Base-by-base conservation (phyloP, 2,329 filamentous ascomycete species). In the Phyllosticta citribraziliensis region DNA sequence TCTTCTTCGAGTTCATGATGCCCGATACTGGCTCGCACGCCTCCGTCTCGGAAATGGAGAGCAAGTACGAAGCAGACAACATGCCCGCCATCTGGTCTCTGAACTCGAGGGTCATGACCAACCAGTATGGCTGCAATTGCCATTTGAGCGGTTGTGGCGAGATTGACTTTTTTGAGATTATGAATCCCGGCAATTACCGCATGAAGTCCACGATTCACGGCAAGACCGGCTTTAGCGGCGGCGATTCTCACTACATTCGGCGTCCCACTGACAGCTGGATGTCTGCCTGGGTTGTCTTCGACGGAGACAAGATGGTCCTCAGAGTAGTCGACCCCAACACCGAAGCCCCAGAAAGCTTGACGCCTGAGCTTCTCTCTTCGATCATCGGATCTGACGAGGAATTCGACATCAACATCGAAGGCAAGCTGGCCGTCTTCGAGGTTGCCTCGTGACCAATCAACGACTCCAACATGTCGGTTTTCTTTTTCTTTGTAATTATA, bases 81-180 rank as follows among this genome's bases (percentile, higher is more conserved):
- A 56, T 61, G n/a, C 88, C 88, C 9, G 85, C 88, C 52, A 81
- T 87, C 72, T 92, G 89, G 89, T 77, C 87, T 56, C 82, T 92
- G 63, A 92, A 92, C 74, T 85, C 83, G 19, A 80, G 83, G 63
- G 89, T 92, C 64, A 84, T 88, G 25, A 84, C 85, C 63, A 76
- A 81, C 5, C 88, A 91, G 72, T 91, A 91, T 75, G 80, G 80
- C 64, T 92, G 88, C 79, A 88, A 84, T 63, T 92, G 89, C 79
- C 91, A 88, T 88, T 74, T 73, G 12, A 78, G 70, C 68, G 84
- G 83, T 47, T 91, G 88, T 70, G 88, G 87, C 67, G 89, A 93
- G 75, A 83, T 88, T 64, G 89, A 93, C 68, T 79, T 91, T 59
- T 85, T 87, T 68, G 89, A 92, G 75, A 80, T 89, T 24, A 82